Percentiles rank a stretch among this genome's conserved stretches.
Conservation (phyloP, 306 rosid genomes). For the Lathyrus sativus region DNA sequence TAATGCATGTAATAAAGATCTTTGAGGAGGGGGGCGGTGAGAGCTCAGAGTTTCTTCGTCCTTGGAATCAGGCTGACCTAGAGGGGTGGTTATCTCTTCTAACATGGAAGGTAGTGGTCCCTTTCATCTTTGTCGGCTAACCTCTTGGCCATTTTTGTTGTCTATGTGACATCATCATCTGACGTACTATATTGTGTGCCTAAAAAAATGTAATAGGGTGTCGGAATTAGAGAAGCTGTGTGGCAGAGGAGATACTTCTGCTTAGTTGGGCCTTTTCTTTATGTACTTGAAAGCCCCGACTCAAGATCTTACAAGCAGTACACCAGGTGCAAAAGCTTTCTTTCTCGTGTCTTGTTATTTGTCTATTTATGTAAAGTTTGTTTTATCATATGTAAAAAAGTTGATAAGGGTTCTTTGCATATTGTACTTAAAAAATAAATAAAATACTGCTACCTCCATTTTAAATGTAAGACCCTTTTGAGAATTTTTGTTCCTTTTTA, state of each 20-base stretch:
- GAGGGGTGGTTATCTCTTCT: slow-evolving; percentile 92
- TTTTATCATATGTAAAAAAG: slow-evolving; percentile 26
- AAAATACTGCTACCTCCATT: background rate
- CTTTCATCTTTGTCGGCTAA: slow-evolving; percentile 21
- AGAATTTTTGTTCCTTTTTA: no score
- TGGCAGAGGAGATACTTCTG: slow-evolving; percentile 89
- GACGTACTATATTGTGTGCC: slow-evolving; percentile 6
- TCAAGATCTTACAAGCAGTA: slow-evolving; percentile 82
- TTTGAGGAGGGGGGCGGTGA: slow-evolving; percentile 72
- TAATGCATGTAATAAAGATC: slow-evolving; percentile 80
- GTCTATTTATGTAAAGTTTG: slow-evolving; percentile 12
- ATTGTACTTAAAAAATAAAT: slow-evolving; percentile 11
- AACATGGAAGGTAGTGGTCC: slow-evolving; percentile 69
- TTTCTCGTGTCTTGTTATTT: slow-evolving; percentile 31
- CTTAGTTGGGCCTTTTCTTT: slow-evolving; percentile 88
- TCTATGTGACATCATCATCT: slow-evolving; percentile 14
- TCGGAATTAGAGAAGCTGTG: slow-evolving; percentile 91
- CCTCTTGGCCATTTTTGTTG: slow-evolving; percentile 28
- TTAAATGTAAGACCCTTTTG: no score
- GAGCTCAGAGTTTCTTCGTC: slow-evolving; percentile 57
- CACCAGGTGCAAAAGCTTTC: slow-evolving; percentile 63
- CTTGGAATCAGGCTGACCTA: slow-evolving; percentile 91
- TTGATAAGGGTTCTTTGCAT: slow-evolving; percentile 13
- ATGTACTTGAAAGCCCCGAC: slow-evolving; percentile 82
- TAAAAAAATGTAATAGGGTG: slow-evolving; percentile 63